Evolutionary conservation across 2,329 filamentous ascomycete genomes (phyloP), one percentile per base, ranked within the genome.

Genomic region (Neonectria coccinea): DNA sequence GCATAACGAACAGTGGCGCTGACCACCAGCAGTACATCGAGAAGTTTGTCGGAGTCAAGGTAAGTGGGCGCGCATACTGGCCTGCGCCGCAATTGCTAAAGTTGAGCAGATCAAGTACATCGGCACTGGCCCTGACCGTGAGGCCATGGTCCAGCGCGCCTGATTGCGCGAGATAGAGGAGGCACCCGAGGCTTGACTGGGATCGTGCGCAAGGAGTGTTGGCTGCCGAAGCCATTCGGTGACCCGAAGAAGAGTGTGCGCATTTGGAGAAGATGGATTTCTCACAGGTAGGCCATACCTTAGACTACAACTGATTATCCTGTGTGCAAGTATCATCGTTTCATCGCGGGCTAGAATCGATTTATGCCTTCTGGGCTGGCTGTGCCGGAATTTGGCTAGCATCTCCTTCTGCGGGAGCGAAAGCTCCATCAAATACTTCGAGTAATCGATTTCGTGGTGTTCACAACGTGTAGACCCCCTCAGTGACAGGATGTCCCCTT

Each of bases 111-210:
- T 91, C 67, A 86, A 85, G 76, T 91, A 85, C 77, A 88, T 92
- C 71, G 90, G 90, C 50, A 90, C 89, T 20, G 89, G 89, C 7
- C 89, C 88, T 42, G 86, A 84, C 51, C 82, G 89, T 62, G 88
- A 91, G 72, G 85, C 86, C 74, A 90, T 91, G 86, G 87, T 91
- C 72, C 69, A 72, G 56, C 77, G 78, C 58, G 45, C 48, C 50
- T 70, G 31, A 69, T 67, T 58, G 33, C 59, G 52, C 52, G 48
- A 58, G 52, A 61, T 59, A 56, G 54, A 65, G 55, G 61, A 57
- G 36, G 44, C 51, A 55, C 62, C 56, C 36, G 41, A 57, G 52
- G 20, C 59, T 66, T 47, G 58, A 61, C 61, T 65, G 65, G 57
- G 60, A 47, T 56, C 42, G 47, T 65, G 53, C 39, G 48, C 48